phyloP scores from a whole-genome alignment of 139 green algal species.

The Chlamydomonas sp. region DNA sequence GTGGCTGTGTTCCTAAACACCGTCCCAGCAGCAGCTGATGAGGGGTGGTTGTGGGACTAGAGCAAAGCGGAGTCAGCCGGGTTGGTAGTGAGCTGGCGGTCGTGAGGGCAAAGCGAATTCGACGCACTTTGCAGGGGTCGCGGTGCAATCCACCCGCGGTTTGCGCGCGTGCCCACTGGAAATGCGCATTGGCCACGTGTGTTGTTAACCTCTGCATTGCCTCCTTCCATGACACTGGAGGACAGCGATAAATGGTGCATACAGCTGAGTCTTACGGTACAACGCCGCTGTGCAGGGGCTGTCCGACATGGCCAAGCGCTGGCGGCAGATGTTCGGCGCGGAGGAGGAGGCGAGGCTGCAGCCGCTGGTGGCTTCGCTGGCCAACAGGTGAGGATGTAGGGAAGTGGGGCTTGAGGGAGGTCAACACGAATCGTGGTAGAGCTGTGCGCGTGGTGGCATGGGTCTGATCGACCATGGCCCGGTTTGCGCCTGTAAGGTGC shows the following conservation, averaged over 20 bases:
- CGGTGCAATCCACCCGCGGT: no score
- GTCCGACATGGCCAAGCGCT: conserved; percentile 68
- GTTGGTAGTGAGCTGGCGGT: no score
- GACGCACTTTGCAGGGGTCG: no score
- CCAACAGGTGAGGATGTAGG: conserved; percentile 1
- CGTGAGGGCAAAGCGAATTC: no score
- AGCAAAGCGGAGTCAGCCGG: no score
- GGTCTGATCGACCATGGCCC: no score
- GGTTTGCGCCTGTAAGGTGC: no score
- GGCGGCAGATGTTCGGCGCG: conserved; percentile 65
- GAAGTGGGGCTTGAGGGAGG: not conserved
- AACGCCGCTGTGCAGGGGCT: conserved; percentile 37
- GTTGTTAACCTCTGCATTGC: not conserved
- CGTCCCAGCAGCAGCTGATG: no score
- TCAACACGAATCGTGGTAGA: not conserved
- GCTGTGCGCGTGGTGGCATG: no score
- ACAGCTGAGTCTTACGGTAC: not conserved
- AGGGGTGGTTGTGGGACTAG: no score
- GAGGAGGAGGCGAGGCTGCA: conserved; percentile 80
- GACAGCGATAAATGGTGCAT: not conserved
- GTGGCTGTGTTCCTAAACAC: no score
- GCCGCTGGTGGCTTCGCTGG: conserved; percentile 78
- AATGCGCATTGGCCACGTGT: not conserved
- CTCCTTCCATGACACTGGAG: not conserved
- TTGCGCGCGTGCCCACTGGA: no score